Conservation (phyloP, 768 basidiomycete genomes). For the Trametes cingulata region DNA sequence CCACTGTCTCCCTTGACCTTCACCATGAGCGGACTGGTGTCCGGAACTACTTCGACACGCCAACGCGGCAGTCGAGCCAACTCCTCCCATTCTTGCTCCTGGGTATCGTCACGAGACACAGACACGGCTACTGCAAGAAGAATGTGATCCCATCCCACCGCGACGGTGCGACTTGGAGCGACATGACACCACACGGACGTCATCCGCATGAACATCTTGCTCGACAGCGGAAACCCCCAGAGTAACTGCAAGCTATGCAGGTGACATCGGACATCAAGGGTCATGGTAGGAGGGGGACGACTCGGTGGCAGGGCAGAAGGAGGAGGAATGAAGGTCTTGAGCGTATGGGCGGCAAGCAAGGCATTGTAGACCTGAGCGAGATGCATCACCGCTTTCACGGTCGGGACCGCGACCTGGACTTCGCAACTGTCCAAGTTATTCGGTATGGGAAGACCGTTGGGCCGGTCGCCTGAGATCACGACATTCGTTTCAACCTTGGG, state of each 20-base stretch:
- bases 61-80: slow-evolving; percentile 60
- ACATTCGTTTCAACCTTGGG: slow-evolving; percentile 34
- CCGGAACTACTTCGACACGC: slow-evolving; percentile 40
- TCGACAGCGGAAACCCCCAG: slow-evolving; percentile 46
- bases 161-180: slow-evolving; percentile 23
- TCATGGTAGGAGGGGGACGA: slow-evolving; percentile 22
- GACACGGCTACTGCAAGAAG: slow-evolving; percentile 61
- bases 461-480: slow-evolving; percentile 26
- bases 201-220: slow-evolving; percentile 45
- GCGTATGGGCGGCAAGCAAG: slow-evolving; percentile 59
- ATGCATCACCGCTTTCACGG: slow-evolving; percentile 53
- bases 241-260: slow-evolving; percentile 50
- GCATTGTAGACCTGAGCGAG: slow-evolving; percentile 70
- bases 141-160: slow-evolving; percentile 43
- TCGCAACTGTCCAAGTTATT: slow-evolving; percentile 44
- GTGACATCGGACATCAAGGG: slow-evolving; percentile 31
- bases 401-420: slow-evolving; percentile 51
- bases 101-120: slow-evolving; percentile 36
- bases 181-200: slow-evolving; percentile 28
- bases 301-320: neutral
- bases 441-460: slow-evolving; percentile 8
- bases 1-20: slow-evolving; percentile 60
- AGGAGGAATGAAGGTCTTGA: slow-evolving; percentile 42
- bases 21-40: slow-evolving; percentile 41
- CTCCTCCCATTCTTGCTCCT: slow-evolving; percentile 70